phyloP scores from a whole-genome alignment of 2,329 filamentous ascomycete species.

The Penicillium sp. region DNA sequence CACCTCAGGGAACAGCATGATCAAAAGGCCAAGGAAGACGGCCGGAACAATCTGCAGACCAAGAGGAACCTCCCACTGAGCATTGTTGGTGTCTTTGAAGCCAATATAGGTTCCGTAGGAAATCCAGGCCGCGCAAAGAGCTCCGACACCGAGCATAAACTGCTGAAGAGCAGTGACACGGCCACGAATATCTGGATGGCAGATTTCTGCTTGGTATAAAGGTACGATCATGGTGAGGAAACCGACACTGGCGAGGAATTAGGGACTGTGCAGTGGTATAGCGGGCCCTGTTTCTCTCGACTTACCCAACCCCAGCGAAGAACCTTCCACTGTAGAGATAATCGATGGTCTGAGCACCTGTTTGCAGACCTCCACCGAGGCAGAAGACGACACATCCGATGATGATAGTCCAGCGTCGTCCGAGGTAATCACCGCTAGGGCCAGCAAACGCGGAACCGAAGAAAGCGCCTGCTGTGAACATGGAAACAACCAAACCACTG shows the following conservation, averaged over 20 bases:
- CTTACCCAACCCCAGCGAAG: constrained; percentile 62
- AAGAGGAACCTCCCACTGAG: constrained; percentile 67
- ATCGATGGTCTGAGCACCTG: constrained; percentile 62
- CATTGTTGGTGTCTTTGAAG: constrained; percentile 52
- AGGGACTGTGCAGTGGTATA: constrained; percentile 39
- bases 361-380: constrained; percentile 74
- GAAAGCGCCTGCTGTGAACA: constrained; percentile 79
- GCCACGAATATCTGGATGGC: constrained; percentile 78
- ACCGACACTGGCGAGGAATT: constrained; percentile 56
- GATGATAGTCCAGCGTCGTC: constrained; percentile 73
- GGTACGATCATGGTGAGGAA: constrained; percentile 69
- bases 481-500: constrained; percentile 73
- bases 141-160: constrained; percentile 80
- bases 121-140: constrained; percentile 74
- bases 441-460: constrained; percentile 71
- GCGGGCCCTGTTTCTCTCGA: constrained; percentile 2
- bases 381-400: constrained; percentile 73
- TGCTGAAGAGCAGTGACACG: constrained; percentile 77
- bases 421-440: constrained; percentile 65
- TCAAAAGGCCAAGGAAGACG: constrained; percentile 66
- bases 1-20: constrained; percentile 72
- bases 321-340: constrained; percentile 74
- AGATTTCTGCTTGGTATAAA: constrained; percentile 78
- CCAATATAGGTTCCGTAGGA: constrained; percentile 67
- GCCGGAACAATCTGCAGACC: constrained; percentile 76